Percentiles rank a stretch among this genome's conserved stretches.
phyloP scores from a whole-genome alignment of 1,139 yeast species.

The Lizanozyma gosingica region DNA sequence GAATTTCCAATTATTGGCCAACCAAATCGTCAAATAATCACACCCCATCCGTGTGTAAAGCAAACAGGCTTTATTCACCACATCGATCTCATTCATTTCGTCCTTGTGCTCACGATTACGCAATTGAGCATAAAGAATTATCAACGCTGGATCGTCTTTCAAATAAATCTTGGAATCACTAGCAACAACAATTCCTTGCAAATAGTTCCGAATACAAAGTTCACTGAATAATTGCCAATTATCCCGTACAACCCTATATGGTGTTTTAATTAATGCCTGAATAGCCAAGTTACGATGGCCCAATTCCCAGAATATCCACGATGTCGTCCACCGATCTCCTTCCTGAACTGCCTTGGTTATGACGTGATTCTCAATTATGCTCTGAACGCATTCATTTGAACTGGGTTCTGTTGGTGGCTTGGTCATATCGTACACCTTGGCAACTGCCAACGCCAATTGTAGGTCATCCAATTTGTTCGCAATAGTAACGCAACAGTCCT shows the following conservation, averaged over 20 bases:
- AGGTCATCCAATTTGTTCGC: conserved; percentile 58
- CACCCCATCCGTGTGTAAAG: conserved; percentile 89
- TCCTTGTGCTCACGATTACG: not conserved
- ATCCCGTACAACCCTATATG: conserved; percentile 31
- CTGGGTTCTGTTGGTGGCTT: conserved; percentile 16
- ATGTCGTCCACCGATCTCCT: conserved; percentile 78
- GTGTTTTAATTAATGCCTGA: conserved; percentile 56
- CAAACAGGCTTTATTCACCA: conserved; percentile 19
- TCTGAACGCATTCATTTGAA: conserved; percentile 33
- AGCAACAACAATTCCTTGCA: conserved; percentile 11
- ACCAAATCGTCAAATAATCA: conserved; percentile 59
- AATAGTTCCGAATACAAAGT: conserved; percentile 13
- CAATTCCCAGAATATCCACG: conserved; percentile 75
- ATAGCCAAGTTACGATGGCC: conserved; percentile 44
- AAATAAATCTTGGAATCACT: conserved; percentile 33
- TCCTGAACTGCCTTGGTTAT: conserved; percentile 47
- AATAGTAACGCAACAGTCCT: conserved; percentile 71
- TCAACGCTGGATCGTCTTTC: conserved; percentile 75
- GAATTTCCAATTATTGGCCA: conserved; percentile 66
- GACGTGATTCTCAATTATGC: conserved; percentile 42
- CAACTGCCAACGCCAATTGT: conserved; percentile 69
- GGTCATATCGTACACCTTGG: conserved; percentile 52
- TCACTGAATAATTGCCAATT: conserved; percentile 16
- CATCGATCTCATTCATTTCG: not conserved
- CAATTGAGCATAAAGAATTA: conserved; percentile 55